These are phyloP conservation scores for Xylaria sp. DNA, from an alignment of 2,329 filamentous ascomycete species.

Conservation along the genomic window DNA sequence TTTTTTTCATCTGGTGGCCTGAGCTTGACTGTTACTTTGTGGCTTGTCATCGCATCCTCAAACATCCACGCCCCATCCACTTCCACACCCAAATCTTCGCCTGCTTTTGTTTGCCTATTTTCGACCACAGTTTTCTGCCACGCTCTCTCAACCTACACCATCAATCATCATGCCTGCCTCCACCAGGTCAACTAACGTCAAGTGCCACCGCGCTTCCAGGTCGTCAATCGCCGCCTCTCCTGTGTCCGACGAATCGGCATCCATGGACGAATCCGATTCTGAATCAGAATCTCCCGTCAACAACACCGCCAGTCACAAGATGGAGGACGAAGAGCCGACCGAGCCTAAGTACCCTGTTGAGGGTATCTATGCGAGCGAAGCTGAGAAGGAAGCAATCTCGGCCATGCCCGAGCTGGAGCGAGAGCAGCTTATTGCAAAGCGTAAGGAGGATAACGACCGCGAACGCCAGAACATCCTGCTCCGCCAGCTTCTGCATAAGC, in stretches of 20 bases:
- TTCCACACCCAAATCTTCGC: neutral
- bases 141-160: neutral
- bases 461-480: slow-evolving; percentile 78
- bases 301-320: slow-evolving; percentile 27
- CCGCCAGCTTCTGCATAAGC: slow-evolving; percentile 66
- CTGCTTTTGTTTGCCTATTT: neutral
- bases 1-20: neutral
- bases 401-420: slow-evolving; percentile 84
- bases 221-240: slow-evolving; percentile 66
- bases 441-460: slow-evolving; percentile 74
- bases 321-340: slow-evolving; percentile 37
- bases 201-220: slow-evolving; percentile 38
- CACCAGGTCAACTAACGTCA: slow-evolving; percentile 5
- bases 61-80: too few species aligned
- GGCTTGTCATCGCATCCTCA: neutral
- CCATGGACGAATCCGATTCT: slow-evolving; percentile 88
- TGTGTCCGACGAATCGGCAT: slow-evolving; percentile 71
- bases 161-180: neutral
- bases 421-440: slow-evolving; percentile 83
- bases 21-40: neutral
- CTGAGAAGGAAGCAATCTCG: slow-evolving; percentile 75
- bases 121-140: neutral
- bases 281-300: slow-evolving; percentile 54
- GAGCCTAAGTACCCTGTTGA: slow-evolving; percentile 76
- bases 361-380: slow-evolving; percentile 69